Evolutionary conservation across 352 stramenopile genomes (phyloP), one percentile per base, ranked within the genome.

Genomic region (Thraustochytrium sp.): DNA sequence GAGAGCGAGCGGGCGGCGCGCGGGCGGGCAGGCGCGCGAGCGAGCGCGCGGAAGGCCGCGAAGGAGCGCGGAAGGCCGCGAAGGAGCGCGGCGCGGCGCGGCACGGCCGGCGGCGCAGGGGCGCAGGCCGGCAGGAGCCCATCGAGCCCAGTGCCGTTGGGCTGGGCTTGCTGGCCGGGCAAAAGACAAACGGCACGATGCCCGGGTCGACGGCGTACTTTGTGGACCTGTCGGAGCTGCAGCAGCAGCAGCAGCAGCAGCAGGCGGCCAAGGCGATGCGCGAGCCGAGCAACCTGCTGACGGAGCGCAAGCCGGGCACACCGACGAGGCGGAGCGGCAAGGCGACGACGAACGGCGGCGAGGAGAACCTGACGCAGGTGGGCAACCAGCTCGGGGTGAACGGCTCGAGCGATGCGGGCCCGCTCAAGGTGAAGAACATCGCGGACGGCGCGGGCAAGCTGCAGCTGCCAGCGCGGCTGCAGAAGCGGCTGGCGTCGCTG

Each of bases 291-390:
- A 63, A 63, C 42, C 31, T 72, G 68, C 68, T 80, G 26, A 80
- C 68, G 23, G 68, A 46, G 68, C 68, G 68, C 44, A 61, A 80
- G 51, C 68, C 68, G 23, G 68, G 68, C 46, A 80, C 68, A 23
- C 68, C 68, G 26, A 80, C 68, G 13, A 80, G 63, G 51, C n/a
- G n/a, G n/a, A 9, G 31, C 2, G 34, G 65, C 26, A 53, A 3
- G n/a, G 64, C 68, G 18, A 16, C 46, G 13, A 64, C 26, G 21
- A 23, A 34, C 37, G 68, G 36, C 23, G 68, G 53, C 29, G 68
- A 80, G 37, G 53, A 80, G 26, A 61, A 80, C 29, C 76, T 26
- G 37, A 63, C 68, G 34, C 48, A 42, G 9, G 40, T 38, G 18
- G n/a, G 65, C 42, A 77, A 77, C 37, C 65, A 62, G 34, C 3